Conservation (phyloP, 768 basidiomycete species). For the Lentinula lateritia region DNA sequence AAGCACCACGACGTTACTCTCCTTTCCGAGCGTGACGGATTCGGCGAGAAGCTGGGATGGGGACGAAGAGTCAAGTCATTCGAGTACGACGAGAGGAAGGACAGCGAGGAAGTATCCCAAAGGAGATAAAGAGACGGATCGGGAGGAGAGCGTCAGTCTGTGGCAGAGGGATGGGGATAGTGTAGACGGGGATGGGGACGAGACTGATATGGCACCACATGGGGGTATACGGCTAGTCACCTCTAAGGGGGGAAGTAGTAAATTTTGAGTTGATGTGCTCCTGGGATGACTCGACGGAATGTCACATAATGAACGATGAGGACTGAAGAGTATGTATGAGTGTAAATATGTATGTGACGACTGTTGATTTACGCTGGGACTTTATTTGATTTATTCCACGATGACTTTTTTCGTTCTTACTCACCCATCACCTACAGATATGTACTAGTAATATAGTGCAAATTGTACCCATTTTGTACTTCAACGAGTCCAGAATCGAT, state of each 20-base stretch:
- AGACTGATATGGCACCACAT: conserved; percentile 6
- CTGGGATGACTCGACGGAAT: no score
- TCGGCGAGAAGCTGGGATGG: conserved; percentile 40
- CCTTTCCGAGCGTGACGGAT: conserved; percentile 50
- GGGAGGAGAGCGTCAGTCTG: conserved; percentile 56
- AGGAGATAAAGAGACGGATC: conserved; percentile 46
- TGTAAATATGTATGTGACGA: background rate
- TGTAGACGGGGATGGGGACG: conserved; percentile 17
- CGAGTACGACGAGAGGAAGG: conserved; percentile 24
- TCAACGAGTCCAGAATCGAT: no score
- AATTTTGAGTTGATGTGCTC: background rate
- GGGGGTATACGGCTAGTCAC: conserved; percentile 36
- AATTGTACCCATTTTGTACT: no score
- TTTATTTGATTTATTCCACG: no score
- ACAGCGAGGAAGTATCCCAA: conserved; percentile 42
- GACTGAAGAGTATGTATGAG: background rate
- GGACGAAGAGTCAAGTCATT: conserved; percentile 15
- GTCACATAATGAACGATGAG: background rate
- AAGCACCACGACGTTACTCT: conserved; percentile 22
- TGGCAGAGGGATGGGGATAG: conserved; percentile 29
- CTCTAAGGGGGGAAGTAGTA: background rate
- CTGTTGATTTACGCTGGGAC: background rate
- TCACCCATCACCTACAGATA: no score
- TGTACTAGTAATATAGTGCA: no score
- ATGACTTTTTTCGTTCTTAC: no score